These are phyloP conservation scores for Cryptococcus sp. DNA, from an alignment of 1,284 basidiomycete species.

Conservation along the genomic window DNA sequence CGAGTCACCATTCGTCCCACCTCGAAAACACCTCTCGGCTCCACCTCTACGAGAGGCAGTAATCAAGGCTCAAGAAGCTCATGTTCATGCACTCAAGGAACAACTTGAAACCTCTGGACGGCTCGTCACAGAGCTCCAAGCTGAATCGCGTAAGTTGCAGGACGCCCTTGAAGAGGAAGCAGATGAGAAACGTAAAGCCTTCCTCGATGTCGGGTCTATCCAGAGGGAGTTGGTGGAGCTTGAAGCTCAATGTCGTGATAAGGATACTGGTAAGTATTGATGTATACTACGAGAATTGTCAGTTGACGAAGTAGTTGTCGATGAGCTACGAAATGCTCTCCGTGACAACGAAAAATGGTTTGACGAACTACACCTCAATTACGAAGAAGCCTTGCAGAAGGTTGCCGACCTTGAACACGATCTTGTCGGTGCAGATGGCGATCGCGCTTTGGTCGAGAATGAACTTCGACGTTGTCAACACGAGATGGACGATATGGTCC, in stretches of 20 bases:
- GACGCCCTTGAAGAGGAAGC: constrained; percentile 5
- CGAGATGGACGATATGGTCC: constrained; percentile 1
- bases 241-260: neutral
- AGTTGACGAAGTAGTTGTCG: constrained; percentile 13
- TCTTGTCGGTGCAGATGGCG: neutral
- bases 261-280: neutral
- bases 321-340: constrained; percentile 19
- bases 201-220: constrained; percentile 1
- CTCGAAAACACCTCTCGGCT: constrained; percentile 14
- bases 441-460: neutral
- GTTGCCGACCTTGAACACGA: neutral
- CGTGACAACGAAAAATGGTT: constrained; percentile 24
- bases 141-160: constrained; percentile 11
- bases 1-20: neutral
- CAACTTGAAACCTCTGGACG: constrained; percentile 14
- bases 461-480: constrained; percentile 3
- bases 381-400: neutral
- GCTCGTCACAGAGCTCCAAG: constrained; percentile 14
- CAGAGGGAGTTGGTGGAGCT: neutral
- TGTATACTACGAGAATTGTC: too few species aligned
- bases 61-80: constrained; percentile 16
- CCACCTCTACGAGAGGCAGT: constrained; percentile 18
- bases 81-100: constrained; percentile 12
- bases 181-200: constrained; percentile 6
- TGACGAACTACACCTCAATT: constrained; percentile 15